Evolutionary conservation across 106 monocot genomes (phyloP), one percentile per base, ranked within the genome.

Genomic region (Phalaenopsis aphrodite): DNA sequence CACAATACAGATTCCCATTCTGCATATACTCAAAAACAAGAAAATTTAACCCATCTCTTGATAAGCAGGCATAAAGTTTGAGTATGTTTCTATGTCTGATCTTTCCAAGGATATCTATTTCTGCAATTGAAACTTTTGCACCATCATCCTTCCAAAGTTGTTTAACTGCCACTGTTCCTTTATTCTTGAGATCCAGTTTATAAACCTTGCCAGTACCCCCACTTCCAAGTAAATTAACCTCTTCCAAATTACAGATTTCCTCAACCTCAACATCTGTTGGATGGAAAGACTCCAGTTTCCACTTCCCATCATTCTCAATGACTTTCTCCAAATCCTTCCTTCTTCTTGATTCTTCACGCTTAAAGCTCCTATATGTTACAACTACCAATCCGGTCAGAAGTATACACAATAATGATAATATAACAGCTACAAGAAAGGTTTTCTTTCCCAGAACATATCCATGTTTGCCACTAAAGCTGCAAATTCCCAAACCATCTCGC

Each of bases 21-120:
- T 88, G 82, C 89, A 91, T 90, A 82, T 90, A 89, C 87, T 93
- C 95, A 15, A 89, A 85, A 38, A 95, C 88, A 38, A 93, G 83
- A 49, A 87, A 93, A 56, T 85, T 87, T 5, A 41, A 79, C 21
- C 82, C 85, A 14, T 82, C 91, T 72, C 78, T 86, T 3, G 83
- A 84, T 79, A 91, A 78, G 65, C 85, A 88, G 15, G 91, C 88
- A 42, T 91, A 89, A 24, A 96, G 89, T 75, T 93, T 96, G 66
- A 96, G 75, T 77, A 93, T 90, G 57, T 96, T 93, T 41, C 78
- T 83, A 74, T 96, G 95, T 81, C 90, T 85, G 36, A 96, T 87
- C 78, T 87, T 93, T 36, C 87, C 82, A 72, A 96, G 47, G 30
- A 90, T 96, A 9, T 78, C 88, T 38, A 90, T 93, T 78, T 96